phyloP scores from a whole-genome alignment of 2,329 filamentous ascomycete genomes.

The Anthostomella pinea region DNA sequence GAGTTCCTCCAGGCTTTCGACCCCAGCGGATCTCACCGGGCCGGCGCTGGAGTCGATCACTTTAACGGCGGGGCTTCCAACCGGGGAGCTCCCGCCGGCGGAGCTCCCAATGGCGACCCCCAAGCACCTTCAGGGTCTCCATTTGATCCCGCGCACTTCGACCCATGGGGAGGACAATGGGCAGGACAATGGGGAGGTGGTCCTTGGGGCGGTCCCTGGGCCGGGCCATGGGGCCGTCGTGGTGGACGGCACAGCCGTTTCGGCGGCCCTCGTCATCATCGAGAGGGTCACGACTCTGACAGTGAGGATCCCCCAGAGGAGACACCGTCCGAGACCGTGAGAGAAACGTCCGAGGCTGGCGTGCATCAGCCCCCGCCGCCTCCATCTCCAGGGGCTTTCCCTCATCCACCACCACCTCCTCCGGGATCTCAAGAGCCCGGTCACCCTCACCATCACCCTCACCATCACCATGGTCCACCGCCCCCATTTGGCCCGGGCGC shows the following conservation, averaged over 20 bases:
- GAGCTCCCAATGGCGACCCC: no score
- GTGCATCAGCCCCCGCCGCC: slow-evolving; percentile 13
- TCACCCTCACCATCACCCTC: slow-evolving; percentile 11
- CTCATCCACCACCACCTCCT: slow-evolving; percentile 21
- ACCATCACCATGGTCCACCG: slow-evolving; percentile 22
- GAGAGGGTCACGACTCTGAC: slow-evolving; percentile 24
- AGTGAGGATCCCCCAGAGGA: slow-evolving; percentile 32
- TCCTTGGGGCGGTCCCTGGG: slow-evolving; percentile 11
- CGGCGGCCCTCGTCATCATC: slow-evolving; percentile 23
- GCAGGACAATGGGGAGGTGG: slow-evolving; percentile 12
- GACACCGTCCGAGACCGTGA: slow-evolving; percentile 33
- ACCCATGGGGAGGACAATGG: slow-evolving; percentile 12
- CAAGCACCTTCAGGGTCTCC: slow-evolving; percentile 34
- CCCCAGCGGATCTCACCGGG: slow-evolving; percentile 24
- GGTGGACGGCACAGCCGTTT: slow-evolving; percentile 17
- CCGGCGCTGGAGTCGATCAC: slow-evolving; percentile 40
- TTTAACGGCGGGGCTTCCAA: slow-evolving; percentile 21
- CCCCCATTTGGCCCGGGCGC: slow-evolving; percentile 15
- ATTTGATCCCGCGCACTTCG: slow-evolving; percentile 25
- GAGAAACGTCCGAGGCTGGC: slow-evolving; percentile 18
- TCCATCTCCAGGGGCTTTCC: slow-evolving; percentile 13
- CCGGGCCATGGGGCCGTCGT: slow-evolving; percentile 10
- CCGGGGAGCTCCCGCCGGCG: no score
- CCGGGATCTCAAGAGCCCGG: slow-evolving; percentile 8
- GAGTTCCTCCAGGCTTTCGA: slow-evolving; percentile 37